These are phyloP conservation scores for Trichoderma atrobrunneum DNA, from an alignment of 2,329 filamentous ascomycete species.

Conservation along the genomic window DNA sequence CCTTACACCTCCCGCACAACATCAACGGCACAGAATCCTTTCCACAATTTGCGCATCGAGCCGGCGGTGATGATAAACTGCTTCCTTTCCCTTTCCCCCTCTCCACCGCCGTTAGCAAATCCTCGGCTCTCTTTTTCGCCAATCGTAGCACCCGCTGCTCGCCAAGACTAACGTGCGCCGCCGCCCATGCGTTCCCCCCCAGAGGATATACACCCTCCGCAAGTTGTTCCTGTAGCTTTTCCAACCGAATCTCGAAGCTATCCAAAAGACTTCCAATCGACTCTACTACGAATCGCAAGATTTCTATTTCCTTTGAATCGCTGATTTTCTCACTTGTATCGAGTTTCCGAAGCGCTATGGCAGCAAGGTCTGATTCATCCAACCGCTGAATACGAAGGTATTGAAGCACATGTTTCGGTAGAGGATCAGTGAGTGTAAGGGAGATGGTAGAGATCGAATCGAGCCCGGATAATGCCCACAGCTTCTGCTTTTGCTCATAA, in stretches of 20 bases:
- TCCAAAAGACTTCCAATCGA: conserved; percentile 32
- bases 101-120: conserved; percentile 25
- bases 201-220: conserved; percentile 30
- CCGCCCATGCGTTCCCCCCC: conserved; percentile 36
- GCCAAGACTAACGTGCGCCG: conserved; percentile 30
- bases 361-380: conserved; percentile 30
- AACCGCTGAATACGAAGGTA: conserved; percentile 37
- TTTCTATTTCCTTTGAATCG: conserved; percentile 32
- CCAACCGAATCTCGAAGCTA: conserved; percentile 31
- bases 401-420: conserved; percentile 34
- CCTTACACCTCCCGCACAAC: conserved; percentile 22
- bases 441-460: not conserved
- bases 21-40: conserved; percentile 17
- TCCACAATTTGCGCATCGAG: conserved; percentile 19
- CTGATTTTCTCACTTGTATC: conserved; percentile 29
- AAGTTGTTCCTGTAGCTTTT: conserved; percentile 33
- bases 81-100: not conserved
- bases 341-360: conserved; percentile 26
- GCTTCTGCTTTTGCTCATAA: conserved; percentile 35
- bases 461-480: conserved; percentile 32
- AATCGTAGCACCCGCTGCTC: conserved; percentile 35
- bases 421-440: conserved; percentile 31
- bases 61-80: not conserved
- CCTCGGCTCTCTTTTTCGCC: conserved; percentile 33
- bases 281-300: conserved; percentile 33